These are phyloP conservation scores for Roridomyces roridus DNA, from an alignment of 768 basidiomycete species.

Conservation along the genomic window DNA sequence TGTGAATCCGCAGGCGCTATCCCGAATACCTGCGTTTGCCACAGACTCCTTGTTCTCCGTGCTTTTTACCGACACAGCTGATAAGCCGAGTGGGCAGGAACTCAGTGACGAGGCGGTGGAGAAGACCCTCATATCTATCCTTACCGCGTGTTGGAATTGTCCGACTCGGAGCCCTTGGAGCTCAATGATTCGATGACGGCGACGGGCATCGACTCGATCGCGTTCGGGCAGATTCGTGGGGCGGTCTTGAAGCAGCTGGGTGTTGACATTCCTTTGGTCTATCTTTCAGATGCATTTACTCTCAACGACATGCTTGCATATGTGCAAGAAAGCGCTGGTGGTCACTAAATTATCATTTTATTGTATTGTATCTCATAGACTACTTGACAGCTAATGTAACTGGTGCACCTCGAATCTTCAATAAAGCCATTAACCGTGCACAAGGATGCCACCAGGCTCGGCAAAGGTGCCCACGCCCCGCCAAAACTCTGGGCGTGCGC, in stretches of 20 bases:
- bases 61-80: slow-evolving; percentile 2
- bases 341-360: too few species aligned
- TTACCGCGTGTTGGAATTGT: slow-evolving; percentile 35
- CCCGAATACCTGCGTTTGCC: not conserved
- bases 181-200: slow-evolving; percentile 33
- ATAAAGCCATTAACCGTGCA: too few species aligned
- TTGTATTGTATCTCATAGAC: too few species aligned
- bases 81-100: not conserved
- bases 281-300: slow-evolving; percentile 37
- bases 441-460: not conserved
- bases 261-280: slow-evolving; percentile 39
- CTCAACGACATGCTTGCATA: slow-evolving; percentile 38
- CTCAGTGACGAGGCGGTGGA: slow-evolving; percentile 24
- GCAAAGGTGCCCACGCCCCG: not conserved
- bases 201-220: slow-evolving; percentile 41
- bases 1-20: slow-evolving; percentile 7
- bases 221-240: slow-evolving; percentile 40
- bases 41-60: slow-evolving; percentile 3
- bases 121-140: slow-evolving; percentile 27
- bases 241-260: slow-evolving; percentile 37
- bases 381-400: too few species aligned
- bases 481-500: slow-evolving; percentile 7
- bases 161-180: slow-evolving; percentile 32
- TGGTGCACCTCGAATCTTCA: too few species aligned
- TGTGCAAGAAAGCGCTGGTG: slow-evolving; percentile 16